Evolutionary conservation across 164 flowering plant species (phyloP).

Genomic region (Litsea cubeba): DNA sequence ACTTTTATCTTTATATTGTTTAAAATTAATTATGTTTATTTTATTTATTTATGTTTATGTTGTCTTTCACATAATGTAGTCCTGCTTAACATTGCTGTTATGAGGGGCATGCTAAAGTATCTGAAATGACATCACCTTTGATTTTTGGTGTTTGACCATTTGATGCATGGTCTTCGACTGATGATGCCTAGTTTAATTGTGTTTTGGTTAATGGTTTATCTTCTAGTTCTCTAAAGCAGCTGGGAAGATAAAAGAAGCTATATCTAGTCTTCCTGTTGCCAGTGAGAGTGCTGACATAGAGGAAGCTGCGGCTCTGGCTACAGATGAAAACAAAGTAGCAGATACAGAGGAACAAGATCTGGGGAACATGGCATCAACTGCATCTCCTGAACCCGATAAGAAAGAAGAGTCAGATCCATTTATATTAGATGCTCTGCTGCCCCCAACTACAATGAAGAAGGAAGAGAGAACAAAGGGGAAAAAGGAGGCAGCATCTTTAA

Average conservation of each 20-base stretch:
- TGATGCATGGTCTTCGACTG: neutral
- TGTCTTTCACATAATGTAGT: too few relatives aligned
- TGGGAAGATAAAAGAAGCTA: constrained; percentile 56
- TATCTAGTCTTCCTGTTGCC: constrained; percentile 74
- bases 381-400: constrained; percentile 19
- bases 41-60: too few relatives aligned
- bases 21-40: too few relatives aligned
- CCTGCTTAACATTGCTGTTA: too few relatives aligned
- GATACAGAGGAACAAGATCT: constrained; percentile 18
- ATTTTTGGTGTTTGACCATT: neutral
- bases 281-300: constrained; percentile 71
- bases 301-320: constrained; percentile 55
- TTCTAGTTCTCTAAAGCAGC: constrained; percentile 82
- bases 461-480: constrained; percentile 49
- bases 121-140: neutral
- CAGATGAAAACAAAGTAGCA: constrained; percentile 27
- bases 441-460: constrained; percentile 37
- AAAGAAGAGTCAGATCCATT: constrained; percentile 76
- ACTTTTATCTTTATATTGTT: too few relatives aligned
- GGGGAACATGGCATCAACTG: constrained; percentile 17
- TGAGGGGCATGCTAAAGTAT: too few relatives aligned
- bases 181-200: neutral
- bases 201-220: constrained; percentile 12
- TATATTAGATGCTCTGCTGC: constrained; percentile 74
- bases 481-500: constrained; percentile 35